Conservation (phyloP, 106 monocot species). For the Alisma plantagoaquatica region DNA sequence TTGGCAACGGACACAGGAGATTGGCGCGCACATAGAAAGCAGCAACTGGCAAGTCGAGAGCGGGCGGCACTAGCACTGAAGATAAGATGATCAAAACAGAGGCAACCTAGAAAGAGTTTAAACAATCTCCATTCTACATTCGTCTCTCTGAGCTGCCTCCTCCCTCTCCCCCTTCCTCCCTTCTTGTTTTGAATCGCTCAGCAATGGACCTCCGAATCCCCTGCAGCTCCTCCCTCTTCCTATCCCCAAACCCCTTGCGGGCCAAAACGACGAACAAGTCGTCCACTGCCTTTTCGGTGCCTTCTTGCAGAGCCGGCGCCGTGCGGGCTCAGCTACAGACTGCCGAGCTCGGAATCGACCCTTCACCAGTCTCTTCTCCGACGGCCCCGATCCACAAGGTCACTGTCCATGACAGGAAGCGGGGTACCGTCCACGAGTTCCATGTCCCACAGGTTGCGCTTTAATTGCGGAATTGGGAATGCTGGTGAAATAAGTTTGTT, state of each 20-base stretch:
- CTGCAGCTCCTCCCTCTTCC: conserved; percentile 1
- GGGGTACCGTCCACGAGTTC: conserved; percentile 79
- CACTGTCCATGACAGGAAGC: conserved; percentile 82
- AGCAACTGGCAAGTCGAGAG: no score
- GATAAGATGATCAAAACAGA: neutral
- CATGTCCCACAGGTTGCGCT: conserved; percentile 65
- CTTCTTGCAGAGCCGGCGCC: neutral
- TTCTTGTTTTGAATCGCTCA: neutral
- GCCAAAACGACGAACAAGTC: neutral
- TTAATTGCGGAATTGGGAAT: neutral
- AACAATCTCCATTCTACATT: neutral
- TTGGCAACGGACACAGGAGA: no score
- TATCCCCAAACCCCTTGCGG: neutral
- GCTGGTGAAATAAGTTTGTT: neutral
- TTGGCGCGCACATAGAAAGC: neutral
- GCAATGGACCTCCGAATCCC: conserved; percentile 14
- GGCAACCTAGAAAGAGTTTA: no score
- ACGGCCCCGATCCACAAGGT: conserved; percentile 36
- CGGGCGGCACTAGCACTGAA: neutral
- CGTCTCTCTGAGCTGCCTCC: neutral
- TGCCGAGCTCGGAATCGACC: conserved; percentile 8
- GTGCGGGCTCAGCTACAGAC: neutral
- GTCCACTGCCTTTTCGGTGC: no score
- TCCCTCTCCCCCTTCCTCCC: neutral
- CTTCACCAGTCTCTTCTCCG: conserved; percentile 6